Percentiles rank a stretch among this genome's conserved stretches.
Conservation (phyloP, 345 rosid species). For the Citrus hindsii region DNA sequence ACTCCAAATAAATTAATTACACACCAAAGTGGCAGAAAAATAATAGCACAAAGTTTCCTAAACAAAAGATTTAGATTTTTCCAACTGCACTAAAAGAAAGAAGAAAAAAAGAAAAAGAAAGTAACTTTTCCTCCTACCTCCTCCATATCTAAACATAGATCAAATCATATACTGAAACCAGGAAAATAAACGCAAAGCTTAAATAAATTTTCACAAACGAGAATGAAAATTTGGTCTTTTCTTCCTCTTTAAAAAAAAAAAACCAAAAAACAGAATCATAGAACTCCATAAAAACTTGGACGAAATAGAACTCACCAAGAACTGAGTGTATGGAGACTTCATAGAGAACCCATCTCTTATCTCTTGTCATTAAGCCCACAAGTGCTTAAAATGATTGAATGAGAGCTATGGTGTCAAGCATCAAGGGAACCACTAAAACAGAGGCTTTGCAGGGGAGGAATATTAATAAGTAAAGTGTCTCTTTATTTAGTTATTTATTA, state of each 20-base stretch:
- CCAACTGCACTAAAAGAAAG: constrained; percentile 2
- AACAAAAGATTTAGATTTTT: background rate
- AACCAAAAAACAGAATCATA: constrained; percentile 22
- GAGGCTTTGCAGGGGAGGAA: constrained; percentile 23
- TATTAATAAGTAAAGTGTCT: constrained; percentile 19
- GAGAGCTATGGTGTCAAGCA: constrained; percentile 57
- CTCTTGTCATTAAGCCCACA: constrained; percentile 21
- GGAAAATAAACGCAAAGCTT: background rate
- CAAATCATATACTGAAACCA: constrained; percentile 10
- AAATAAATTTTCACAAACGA: constrained; percentile 1
- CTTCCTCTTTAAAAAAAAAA: background rate
- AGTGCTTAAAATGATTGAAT: constrained; percentile 43
- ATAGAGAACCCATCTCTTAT: constrained; percentile 31
- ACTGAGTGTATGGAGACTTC: constrained; percentile 5
- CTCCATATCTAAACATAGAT: constrained; percentile 10
- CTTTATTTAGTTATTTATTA: constrained; percentile 14
- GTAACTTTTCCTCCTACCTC: background rate
- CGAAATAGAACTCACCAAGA: constrained; percentile 25
- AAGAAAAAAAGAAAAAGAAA: background rate
- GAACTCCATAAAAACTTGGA: constrained; percentile 17
- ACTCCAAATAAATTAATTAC: background rate
- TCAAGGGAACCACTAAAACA: constrained; percentile 52
- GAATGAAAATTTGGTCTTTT: background rate
- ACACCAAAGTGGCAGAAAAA: background rate
- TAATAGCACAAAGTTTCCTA: background rate